Base-by-base conservation (phyloP, 331 rosid genomes). In the Stylosanthes scabra region DNA sequence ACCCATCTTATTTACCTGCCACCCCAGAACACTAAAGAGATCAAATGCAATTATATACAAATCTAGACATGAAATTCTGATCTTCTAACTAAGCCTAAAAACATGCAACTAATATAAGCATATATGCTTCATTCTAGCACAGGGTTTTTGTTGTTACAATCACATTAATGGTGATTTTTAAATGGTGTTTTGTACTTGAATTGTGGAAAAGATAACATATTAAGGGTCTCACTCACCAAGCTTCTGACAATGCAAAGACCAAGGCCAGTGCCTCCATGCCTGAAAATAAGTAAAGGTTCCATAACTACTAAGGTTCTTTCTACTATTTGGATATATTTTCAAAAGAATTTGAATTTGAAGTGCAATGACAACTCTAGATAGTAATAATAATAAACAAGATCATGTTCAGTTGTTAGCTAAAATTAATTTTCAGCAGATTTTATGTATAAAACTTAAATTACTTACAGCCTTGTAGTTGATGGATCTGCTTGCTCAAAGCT, bases 401-500 rank as follows among this genome's bases (percentile, higher is more conserved):
- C 79, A 55, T 49, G 59, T 46, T 37, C 12, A 42, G 63, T 12
- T 77, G 45, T 14, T 46, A 11, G 74, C 46, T 61, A 74, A 2
- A 65, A 5, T 9, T 40, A 59, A 63, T 11, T 11, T 39, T 46
- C 57, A 15, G 42, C 70, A 51, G 16, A 74, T 7, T 29, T 64
- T 40, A 16, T 63, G 71, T 62, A 20, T 41, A 72, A 50, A 29
- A 2, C 73, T 60, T 16, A 60, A 77, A 70, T 20, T 39, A 75
- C 84, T 84, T 72, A 95, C 99, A 94, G 85, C 80, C 99, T 83
- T 60, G 97, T 95, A 51, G 99, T 95, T 55, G 99, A 90, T 80
- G 96, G 99, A 81, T 95, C 99, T 14, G 96, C 99, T 84, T 95
- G 99, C 86, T 95, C 99, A 78, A 95, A 95, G 90, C 99, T 95